Percentiles rank a stretch among this genome's conserved stretches.
phyloP scores from a whole-genome alignment of 2,329 filamentous ascomycete species.

The Onygenales sp. region DNA sequence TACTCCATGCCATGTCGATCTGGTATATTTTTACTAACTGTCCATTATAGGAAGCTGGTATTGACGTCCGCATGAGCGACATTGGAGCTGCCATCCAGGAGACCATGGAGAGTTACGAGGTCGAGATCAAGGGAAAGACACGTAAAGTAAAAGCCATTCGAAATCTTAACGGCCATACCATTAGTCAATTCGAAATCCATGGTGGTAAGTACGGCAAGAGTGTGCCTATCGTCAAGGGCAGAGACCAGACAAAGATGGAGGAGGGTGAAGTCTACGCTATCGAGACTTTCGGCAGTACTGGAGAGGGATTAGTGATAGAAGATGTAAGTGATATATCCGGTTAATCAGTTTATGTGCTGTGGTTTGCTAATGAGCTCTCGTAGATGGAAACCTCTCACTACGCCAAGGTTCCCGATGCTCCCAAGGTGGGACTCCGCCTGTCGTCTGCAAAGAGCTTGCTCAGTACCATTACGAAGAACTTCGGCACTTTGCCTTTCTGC shows the following conservation, averaged over 20 bases:
- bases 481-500: constrained; percentile 85
- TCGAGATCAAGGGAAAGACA: constrained; percentile 69
- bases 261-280: constrained; percentile 93
- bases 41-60: constrained; percentile 61
- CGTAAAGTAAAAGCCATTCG: constrained; percentile 69
- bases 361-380: constrained; percentile 4
- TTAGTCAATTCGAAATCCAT: constrained; percentile 81
- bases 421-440: constrained; percentile 65
- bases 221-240: constrained; percentile 84
- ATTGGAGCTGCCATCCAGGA: constrained; percentile 80
- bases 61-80: constrained; percentile 81
- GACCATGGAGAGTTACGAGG: constrained; percentile 86
- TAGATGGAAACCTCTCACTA: constrained; percentile 80
- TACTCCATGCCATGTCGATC: not conserved
- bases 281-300: constrained; percentile 91
- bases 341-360: not conserved
- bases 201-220: constrained; percentile 81
- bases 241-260: constrained; percentile 91
- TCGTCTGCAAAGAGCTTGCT: constrained; percentile 77
- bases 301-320: constrained; percentile 77
- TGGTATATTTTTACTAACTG: not conserved
- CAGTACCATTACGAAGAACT: constrained; percentile 91
- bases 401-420: constrained; percentile 61
- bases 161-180: constrained; percentile 84
- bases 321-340: constrained; percentile 51